These are phyloP conservation scores for Austroboletus olivaceoglutinosus DNA, from an alignment of 1,284 basidiomycete genomes.

Conservation along the genomic window DNA sequence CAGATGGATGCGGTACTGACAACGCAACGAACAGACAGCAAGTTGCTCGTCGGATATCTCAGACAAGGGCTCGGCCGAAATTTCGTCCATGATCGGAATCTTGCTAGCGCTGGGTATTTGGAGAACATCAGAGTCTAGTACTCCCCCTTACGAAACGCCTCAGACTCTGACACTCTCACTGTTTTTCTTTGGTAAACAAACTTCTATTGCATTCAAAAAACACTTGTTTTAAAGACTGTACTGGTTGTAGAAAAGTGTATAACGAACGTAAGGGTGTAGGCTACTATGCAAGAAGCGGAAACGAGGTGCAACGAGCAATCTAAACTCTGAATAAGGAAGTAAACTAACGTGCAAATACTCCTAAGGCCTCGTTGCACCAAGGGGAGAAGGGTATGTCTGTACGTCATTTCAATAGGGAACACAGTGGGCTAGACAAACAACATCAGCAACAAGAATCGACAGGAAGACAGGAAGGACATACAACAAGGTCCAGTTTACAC, in stretches of 20 bases:
- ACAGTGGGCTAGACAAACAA: constrained; percentile 19
- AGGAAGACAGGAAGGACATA: constrained; percentile 9
- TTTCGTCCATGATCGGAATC: neutral
- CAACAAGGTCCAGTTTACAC: constrained; percentile 29
- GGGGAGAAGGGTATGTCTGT: constrained; percentile 23
- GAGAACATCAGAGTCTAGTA: neutral
- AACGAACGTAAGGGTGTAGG: constrained; percentile 26
- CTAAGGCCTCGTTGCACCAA: constrained; percentile 22
- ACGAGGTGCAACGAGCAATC: constrained; percentile 23
- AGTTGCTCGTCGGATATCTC: neutral
- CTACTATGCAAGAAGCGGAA: constrained; percentile 20
- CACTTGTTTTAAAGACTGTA: constrained; percentile 28
- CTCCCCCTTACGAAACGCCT: no score
- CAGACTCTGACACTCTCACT: no score
- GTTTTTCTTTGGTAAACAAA: constrained; percentile 8
- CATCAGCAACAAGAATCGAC: constrained; percentile 10
- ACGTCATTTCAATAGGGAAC: constrained; percentile 24
- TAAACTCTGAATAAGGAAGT: constrained; percentile 13
- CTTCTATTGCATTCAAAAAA: constrained; percentile 30
- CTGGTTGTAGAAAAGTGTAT: constrained; percentile 20
- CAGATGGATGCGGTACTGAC: constrained; percentile 2
- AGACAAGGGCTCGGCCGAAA: constrained; percentile 10
- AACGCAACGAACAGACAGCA: neutral
- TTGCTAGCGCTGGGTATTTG: neutral
- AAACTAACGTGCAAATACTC: constrained; percentile 26